Base-by-base conservation (phyloP, 2,329 filamentous ascomycete genomes). In the Aspergillus amoenus region DNA sequence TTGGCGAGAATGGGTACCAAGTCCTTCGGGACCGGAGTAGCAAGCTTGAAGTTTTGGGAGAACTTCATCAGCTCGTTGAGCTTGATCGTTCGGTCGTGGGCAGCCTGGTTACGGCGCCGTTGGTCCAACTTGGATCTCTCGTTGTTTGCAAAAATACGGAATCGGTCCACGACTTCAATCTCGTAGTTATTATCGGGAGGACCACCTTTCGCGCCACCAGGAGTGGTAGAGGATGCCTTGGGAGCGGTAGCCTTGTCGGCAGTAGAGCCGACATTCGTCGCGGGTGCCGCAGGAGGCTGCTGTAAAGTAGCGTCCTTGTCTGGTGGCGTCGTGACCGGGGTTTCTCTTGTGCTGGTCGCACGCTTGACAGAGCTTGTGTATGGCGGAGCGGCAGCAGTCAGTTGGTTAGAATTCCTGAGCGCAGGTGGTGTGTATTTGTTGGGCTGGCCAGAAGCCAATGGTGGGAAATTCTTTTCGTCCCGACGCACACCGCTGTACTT, bases 1-100 rank as follows among this genome's bases (percentile, higher is more conserved):
- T 97, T 99, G 57, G 94, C 93, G 59, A 99, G 88, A 64, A 99
- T 99, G 1, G 91, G 88, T 27, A 99, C 92, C 37, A 99, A 78
- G 73, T 99, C 94, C 51, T 85, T 87, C 1, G 94, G 94, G 11
- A 99, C 92, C 5, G 93, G 92, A 3, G 93, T 97, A 49, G 90
- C 88, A 17, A 99, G 84, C 77, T 97, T 97, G 81, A 99, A 99
- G 70, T 85, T 94, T 65, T 88, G 85, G 1, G 94, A 91, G 74
- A 99, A 99, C 70, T 93, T 96, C 81, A 94, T 95, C 57, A 99
- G 78, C 76, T 99, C 94, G 58, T 91, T 96, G 60, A 99, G 76
- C 75, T 96, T 97, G 63, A 94, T 87, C 64, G 93, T 91, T 72
- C 96, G 96, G 72, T 97, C 94, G 58, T 86, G 81, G 17, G 81